Percentiles rank a stretch among this genome's conserved stretches.
phyloP scores from a whole-genome alignment of 805 yeast species.

The Metschnikowia arizonensis region DNA sequence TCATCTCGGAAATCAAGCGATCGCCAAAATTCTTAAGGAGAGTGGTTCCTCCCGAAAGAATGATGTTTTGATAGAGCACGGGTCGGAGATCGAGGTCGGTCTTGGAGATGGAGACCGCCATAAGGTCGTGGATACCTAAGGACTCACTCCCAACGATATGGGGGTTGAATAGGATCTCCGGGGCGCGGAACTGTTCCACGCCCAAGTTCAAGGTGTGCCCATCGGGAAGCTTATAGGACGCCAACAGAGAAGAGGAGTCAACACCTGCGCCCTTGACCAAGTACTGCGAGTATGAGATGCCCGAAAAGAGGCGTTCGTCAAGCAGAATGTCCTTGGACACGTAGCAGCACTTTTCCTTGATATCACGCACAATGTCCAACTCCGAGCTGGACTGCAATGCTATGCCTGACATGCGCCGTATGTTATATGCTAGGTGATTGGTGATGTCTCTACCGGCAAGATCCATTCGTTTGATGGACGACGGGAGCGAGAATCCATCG shows the following conservation, averaged over 20 bases:
- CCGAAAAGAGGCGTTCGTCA: conserved; percentile 50
- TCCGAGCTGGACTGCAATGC: conserved; percentile 69
- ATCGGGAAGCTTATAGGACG: conserved; percentile 70
- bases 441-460: conserved; percentile 87
- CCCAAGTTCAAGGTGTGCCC: conserved; percentile 68
- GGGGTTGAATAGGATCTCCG: conserved; percentile 83
- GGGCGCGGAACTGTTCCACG: conserved; percentile 64
- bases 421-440: conserved; percentile 61
- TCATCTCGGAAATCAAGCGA: conserved; percentile 64
- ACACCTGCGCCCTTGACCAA: conserved; percentile 19
- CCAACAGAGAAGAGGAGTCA: conserved; percentile 24
- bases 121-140: conserved; percentile 60
- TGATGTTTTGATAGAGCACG: conserved; percentile 61
- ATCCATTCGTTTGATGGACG: conserved; percentile 69
- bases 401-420: conserved; percentile 63
- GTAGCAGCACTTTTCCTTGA: conserved; percentile 74
- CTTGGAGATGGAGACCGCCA: conserved; percentile 59
- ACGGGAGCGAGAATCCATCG: conserved; percentile 78
- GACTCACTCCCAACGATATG: conserved; percentile 73
- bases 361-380: conserved; percentile 69
- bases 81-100: conserved; percentile 78
- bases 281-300: conserved; percentile 19
- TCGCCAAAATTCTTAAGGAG: conserved; percentile 75
- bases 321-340: conserved; percentile 52
- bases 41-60: conserved; percentile 85